Evolutionary conservation across 2,329 filamentous ascomycete genomes (phyloP), one percentile per base, ranked within the genome.

Genomic region (Sporothrix inflata): DNA sequence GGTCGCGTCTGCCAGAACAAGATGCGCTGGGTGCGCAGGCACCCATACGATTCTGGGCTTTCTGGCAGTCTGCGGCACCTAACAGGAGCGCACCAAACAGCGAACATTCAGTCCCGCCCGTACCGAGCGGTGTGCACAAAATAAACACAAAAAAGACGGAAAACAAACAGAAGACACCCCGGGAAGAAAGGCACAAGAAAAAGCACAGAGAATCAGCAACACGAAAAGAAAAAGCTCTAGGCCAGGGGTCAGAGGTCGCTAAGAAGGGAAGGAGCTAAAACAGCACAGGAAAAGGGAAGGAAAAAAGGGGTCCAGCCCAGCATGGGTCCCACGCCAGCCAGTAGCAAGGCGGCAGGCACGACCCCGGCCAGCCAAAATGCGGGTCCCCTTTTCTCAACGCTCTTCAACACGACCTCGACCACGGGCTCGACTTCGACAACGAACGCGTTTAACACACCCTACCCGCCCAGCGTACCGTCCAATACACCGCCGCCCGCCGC

Each of bases 371-470:
- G 75, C 57, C 76, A 75, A 69, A 74, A 75, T 71, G 75, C 75
- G 72, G 75, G 76, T 74, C 76, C 77, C 70, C 77, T 78, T 74
- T 78, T 78, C 72, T 76, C 72, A 60, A 75, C 76, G 68, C 40
- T 75, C 60, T 76, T 77, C 70, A 74, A 74, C 74, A 74, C 74
- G 74, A 71, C 71, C 68, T 8, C 74, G 63, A 71, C 63, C 61
- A 77, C 51, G 11, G 51, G 11, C 49, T 53, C 74, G 74, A 71
- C 70, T 70, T 3, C 74, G 66, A 72, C 63, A 57, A 77, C 63
- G 7, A 27, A 14, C 63, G n/a, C 63, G 24, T 42, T 24, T 4
- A n/a, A 30, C 11, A 34, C 45, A n/a, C 45, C 21, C 12, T 24
- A 66, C 14, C 14, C 24, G 42, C 4, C 19, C 45, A 53, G 27